Base-by-base conservation (phyloP, 2,329 filamentous ascomycete species). In the Tolypocladium nubicola region DNA sequence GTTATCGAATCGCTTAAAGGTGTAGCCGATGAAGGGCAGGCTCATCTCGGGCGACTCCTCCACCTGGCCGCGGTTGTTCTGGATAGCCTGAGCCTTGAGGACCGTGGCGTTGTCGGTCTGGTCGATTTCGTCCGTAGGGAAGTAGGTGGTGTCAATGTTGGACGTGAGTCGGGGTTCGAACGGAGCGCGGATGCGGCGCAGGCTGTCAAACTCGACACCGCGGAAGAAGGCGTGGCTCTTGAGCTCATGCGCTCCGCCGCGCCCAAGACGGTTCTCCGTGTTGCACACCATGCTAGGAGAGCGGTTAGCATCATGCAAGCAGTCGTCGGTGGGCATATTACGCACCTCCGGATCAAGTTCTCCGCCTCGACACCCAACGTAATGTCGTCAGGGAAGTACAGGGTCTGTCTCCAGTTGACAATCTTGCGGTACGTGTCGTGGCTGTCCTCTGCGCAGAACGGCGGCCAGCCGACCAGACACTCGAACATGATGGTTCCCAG, bases 401-500 rank as follows among this genome's bases (percentile, higher is more conserved):
- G 77, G 59, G 93, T 91, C 68, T 96, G 88, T 57, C 90, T 86
- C 94, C 94, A 99, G 76, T 97, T 96, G 66, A 99, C 91, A 72
- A 99, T 99, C 82, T 99, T 99, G 64, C 93, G 88, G 76, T 99
- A 99, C 1, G 94, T 97, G 72, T 97, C 94, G 69, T 96, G 93
- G 60, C 91, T 89, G 70, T 97, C 93, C 72, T 99, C 94, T 23
- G 94, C 93, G 72, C 94, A 99, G 82, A 99, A 99, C 37, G 94
- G 94, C 57, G 94, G 94, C 94, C 94, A 99, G 66, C 94, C 94
- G 60, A 99, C 91, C 64, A 99, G 80, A 73, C 94, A 99, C 75
- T 99, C 94, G 67, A 97, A 99, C 94, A 99, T 97, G 75, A 99
- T 99, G 50, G 94, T 97, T 56, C 94, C 94, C 54, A 99, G 82